Evolutionary conservation across 2,329 filamentous ascomycete species (phyloP), one percentile per base, ranked within the genome.

Genomic region (Cordyceps farinosa): DNA sequence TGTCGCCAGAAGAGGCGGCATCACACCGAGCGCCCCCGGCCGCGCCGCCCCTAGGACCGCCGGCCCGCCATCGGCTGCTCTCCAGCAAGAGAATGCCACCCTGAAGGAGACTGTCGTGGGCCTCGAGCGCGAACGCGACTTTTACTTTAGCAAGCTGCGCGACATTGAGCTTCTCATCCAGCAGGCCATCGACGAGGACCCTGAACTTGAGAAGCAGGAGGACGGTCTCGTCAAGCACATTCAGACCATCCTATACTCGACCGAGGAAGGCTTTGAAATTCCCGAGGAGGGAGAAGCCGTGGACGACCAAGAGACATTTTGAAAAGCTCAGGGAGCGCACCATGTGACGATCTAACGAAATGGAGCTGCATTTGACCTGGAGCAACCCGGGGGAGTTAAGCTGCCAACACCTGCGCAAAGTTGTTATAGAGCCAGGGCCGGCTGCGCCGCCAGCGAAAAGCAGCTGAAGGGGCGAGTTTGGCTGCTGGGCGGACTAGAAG

Each of bases 61-160:
- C 36, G 84, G 85, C 51, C 84, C 87, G 8, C 88, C 84, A 38
- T 86, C 82, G 34, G 86, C 90, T 11, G 92, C 88, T 4, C 80
- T 99, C 69, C 86, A 91, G 74, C 85, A 90, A 73, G 95, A 98
- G 83, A 95, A 96, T 74, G 84, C 85, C 48, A 90, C 90, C 34
- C 84, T 98, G 69, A 97, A 97, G 83, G 94, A 98, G 80, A 97
- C 92, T 0, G 94, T 99, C n/a, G 84, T 87, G 13, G 95, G 95
- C 1, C 83, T 99, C 48, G 95, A 99, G 83, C 89, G 95, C 70
- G 95, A 99, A 81, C 86, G 95, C 56, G 95, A 99, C 76, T 99
- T 99, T 76, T 99, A 99, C 83, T 99, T 99, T 79, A 96, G 91
- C 84, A 99, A 99, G 83, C 84, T 99, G 67, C 86, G 95, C 65